Evolutionary conservation across 2,329 filamentous ascomycete species (phyloP), one percentile per base, ranked within the genome.

Genomic region (Alternaria arbusti): DNA sequence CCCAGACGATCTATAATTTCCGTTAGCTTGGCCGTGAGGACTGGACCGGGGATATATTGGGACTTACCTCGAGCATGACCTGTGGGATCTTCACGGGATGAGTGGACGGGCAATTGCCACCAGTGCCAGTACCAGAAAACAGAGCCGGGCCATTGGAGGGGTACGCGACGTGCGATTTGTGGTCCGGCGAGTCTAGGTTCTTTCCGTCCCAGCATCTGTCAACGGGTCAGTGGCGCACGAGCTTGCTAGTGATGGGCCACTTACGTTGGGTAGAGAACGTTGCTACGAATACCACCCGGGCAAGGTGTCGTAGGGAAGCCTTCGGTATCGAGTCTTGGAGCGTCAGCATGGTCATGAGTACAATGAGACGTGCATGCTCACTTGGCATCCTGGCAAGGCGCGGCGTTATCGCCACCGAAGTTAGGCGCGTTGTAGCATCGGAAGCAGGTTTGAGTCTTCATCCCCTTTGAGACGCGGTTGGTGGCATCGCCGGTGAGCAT

Each of bases 111-210:
- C 82, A 84, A 12, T 72, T 65, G 13, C 82, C 82, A 22, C 71
- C 72, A 3, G 66, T 66, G 28, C 67, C 66, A 49, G 65, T 67
- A 54, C 67, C 69, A 30, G 70, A 67, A 61, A 76, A 76, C 1
- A 57, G 8, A 12, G 69, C 66, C 12, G 74, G 73, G 1, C 74
- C 74, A 20, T 65, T 74, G 25, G 67, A 73, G 1, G 82, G 82
- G 58, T 83, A 84, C 7, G 82, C 76, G 13, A 83, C 80, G 67
- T 84, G 88, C 64, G 82, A 82, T 78, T 84, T 84, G 82, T 89
- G 87, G 28, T 65, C 64, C 3, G 64, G 64, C 4, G 61, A 64
- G 75, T 89, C 84, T 6, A 83, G 63, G 70, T 84, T 84, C 67
- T 78, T 79, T 64, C 83, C 83, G 59, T 85, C 83, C 83, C 83